A percentile compares a stretch with the other conserved stretches of the same genome.
These are phyloP conservation scores for Paracamarosporium sp. DNA, from an alignment of 2,329 filamentous ascomycete species.

Conservation along the genomic window DNA sequence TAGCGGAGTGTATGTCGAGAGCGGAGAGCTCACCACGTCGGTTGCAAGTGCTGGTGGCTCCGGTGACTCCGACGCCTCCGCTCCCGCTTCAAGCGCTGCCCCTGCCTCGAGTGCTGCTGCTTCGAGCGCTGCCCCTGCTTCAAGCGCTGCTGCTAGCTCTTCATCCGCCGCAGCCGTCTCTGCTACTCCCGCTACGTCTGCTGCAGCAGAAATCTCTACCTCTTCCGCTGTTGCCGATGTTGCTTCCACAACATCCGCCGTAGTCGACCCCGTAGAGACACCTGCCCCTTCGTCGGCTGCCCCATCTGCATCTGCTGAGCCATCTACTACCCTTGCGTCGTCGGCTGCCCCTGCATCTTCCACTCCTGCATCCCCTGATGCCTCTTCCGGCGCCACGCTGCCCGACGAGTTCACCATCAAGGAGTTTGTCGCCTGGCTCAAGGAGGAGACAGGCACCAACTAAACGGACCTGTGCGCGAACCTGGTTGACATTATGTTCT, in stretches of 20 bases:
- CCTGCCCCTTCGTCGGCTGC: not conserved
- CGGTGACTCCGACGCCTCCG: not conserved
- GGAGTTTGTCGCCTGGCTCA: slow-evolving; percentile 1
- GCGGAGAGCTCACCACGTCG: slow-evolving; percentile 51
- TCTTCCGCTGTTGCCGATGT: not conserved
- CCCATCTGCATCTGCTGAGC: not conserved
- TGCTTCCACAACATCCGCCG: not conserved
- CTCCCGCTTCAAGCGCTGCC: not conserved
- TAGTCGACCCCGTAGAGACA: not conserved
- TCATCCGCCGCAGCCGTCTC: not conserved
- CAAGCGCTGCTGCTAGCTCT: not conserved
- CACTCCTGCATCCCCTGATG: not conserved
- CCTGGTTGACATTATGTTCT: not conserved
- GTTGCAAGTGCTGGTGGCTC: slow-evolving; percentile 30
- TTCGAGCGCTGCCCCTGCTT: not conserved
- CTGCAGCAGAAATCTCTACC: not conserved
- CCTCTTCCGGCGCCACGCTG: not conserved
- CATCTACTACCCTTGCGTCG: not conserved
- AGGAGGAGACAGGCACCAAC: not conserved
- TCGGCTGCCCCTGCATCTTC: not conserved
- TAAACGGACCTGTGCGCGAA: not conserved
- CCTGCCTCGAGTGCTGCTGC: not conserved
- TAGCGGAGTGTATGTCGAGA: slow-evolving; percentile 74
- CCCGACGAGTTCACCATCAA: slow-evolving; percentile 3
- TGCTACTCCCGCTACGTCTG: not conserved